These are phyloP conservation scores for Mortierella hygrophila DNA, from an alignment of 192 early-diverging fungal genomes.

Conservation along the genomic window DNA sequence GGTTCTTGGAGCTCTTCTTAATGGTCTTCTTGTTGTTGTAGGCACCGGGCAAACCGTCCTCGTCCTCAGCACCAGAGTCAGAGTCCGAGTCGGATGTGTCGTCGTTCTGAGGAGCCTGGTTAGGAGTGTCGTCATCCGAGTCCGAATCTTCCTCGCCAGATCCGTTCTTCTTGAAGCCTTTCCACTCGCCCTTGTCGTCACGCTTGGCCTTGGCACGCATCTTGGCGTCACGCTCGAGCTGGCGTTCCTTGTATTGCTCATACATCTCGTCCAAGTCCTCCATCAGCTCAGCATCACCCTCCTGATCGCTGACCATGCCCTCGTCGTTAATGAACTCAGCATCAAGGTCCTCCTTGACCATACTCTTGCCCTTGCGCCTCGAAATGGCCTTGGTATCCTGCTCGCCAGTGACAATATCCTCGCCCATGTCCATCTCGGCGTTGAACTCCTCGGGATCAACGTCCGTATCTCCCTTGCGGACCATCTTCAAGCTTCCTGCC, in stretches of 20 bases:
- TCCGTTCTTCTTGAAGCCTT: conserved; percentile 69
- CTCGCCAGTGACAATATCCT: conserved; percentile 59
- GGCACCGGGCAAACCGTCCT: conserved; percentile 49
- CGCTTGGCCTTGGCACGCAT: conserved; percentile 76
- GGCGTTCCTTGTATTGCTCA: conserved; percentile 77
- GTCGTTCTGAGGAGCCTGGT: conserved; percentile 26
- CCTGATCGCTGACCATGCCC: conserved; percentile 33
- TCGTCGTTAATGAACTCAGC: conserved; percentile 44
- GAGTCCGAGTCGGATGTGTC: conserved; percentile 50
- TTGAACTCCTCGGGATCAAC: conserved; percentile 57
- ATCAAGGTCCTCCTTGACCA: conserved; percentile 54
- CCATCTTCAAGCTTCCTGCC: conserved; percentile 61
- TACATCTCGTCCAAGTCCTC: conserved; percentile 81
- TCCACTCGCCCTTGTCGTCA: conserved; percentile 78
- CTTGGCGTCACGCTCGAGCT: conserved; percentile 82
- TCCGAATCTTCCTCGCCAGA: conserved; percentile 57
- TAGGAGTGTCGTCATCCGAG: conserved; percentile 34
- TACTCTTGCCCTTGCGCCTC: conserved; percentile 64
- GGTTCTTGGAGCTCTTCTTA: conserved; percentile 62
- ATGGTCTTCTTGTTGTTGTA: conserved; percentile 44
- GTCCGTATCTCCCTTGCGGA: conserved; percentile 70
- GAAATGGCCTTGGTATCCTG: conserved; percentile 60
- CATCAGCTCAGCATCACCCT: conserved; percentile 67
- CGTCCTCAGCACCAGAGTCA: conserved; percentile 60
- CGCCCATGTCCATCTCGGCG: conserved; percentile 56